Evolutionary conservation across 2,329 filamentous ascomycete genomes (phyloP), one percentile per base, ranked within the genome.

Genomic region (Trichoderma hamatum): DNA sequence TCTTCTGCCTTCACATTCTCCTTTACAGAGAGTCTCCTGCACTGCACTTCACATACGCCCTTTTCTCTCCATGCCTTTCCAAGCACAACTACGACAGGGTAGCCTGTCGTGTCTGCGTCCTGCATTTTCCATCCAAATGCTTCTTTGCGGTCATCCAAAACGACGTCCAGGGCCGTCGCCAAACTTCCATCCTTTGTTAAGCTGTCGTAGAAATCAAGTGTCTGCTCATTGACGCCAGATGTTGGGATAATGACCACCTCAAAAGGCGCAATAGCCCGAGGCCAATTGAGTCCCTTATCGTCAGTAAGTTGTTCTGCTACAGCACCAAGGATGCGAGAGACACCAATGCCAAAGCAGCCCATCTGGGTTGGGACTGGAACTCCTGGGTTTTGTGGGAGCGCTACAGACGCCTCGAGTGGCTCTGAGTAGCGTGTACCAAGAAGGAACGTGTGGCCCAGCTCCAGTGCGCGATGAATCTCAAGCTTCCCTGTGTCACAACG

Each of bases 281-380:
- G 96, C 96, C 96, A 99, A 74, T 93, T 93, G 9, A 98, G 84
- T 0, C 94, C 96, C 75, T 83, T 86, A 3, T 84, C 76, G 73
- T 97, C 93, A 0, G 89, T 85, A 11, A 93, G 83, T 49, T 90
- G 86, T 72, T 95, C 90, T 1, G 94, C 94, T 0, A 96, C 88
- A 1, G 96, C 93, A 10, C 91, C 94, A 71, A 99, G 90, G 74
- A 99, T 89, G 55, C 96, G 90, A 5, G 94, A 97, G 21, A 99
- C 89, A 1, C 96, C 96, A 71, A 99, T 96, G 0, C 96, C 96
- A 76, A 97, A 93, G 78, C 96, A 99, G 67, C 96, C 96, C 96
- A 99, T 99, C 72, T 97, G 89, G 75, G 97, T 85, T 0, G 89
- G 84, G 0, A 88, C 83, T 3, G 71, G 73, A 32, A 72, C 73